Evolutionary conservation across 345 rosid species (phyloP), one percentile per base, ranked within the genome.

Genomic region (Kandelia obovata): DNA sequence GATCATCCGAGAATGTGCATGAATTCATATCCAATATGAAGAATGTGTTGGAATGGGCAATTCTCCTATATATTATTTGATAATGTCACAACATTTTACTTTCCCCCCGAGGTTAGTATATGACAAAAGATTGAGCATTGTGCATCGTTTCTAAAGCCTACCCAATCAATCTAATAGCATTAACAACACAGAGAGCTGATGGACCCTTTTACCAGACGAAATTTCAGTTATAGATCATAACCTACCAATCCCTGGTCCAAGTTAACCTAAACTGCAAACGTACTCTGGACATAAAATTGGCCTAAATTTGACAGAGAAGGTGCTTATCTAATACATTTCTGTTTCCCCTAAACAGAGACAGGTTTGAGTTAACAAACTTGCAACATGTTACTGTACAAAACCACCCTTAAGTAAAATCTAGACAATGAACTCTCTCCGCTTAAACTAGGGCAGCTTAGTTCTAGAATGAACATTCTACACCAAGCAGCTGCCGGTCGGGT

Each of bases 381-480:
- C 39, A n/a, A 55, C 52, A 70, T 16, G 53, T 37, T 19, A 39
- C 52, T 23, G 23, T 46, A 58, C 55, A 43, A 47, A n/a, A 67
- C n/a, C 46, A 31, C 34, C 3, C 16, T 30, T 15, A 16, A 39
- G 31, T 58, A 61, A 61, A 69, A 49, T 61, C 51, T 31, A 53
- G 25, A 6, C 60, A 53, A 23, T 49, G 5, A 16, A 47, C 52
- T 30, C 43, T 56, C 46, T 11, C 13, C 21, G 0, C 49, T 16
- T 21, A 15, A 58, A 59, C 49, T n/a, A 30, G 10, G 17, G 55
- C 7, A 49, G 39, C 35, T 67, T 67, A 23, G 23, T 23, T 21
- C 52, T 19, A 4, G 16, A 27, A 60, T 5, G 13, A 28, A 35
- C 60, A 53, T 52, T 70, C 61, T 53, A 26, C 37, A 27, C 43